Base-by-base conservation (phyloP, 208 protist species). In the Polymyxa betae region DNA sequence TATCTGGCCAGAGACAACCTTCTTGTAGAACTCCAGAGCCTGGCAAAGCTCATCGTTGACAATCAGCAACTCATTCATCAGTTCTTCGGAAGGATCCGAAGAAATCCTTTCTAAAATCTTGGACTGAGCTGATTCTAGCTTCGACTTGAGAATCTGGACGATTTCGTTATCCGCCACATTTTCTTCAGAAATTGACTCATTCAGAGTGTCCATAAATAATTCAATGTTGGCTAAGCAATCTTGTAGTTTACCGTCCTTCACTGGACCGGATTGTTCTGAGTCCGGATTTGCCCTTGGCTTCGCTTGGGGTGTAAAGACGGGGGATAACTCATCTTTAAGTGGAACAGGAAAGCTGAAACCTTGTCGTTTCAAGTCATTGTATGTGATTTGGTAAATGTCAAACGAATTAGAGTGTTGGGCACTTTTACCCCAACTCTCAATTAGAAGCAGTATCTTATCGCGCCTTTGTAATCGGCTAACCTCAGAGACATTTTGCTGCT, bases 11-110 rank as follows among this genome's bases (percentile, higher is more conserved):
- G 72, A 82, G 35, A 12, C 35, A 43, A 82, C 35, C 35, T 43
- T 43, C 35, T 82, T 43, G n/a, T 82, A 35, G n/a, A 82, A 82
- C 16, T 35, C 72, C 72, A 82, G n/a, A 5, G 72, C 72, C n/a
- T 82, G 72, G n/a, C 72, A 82, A n/a, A 82, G 5, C n/a, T 82
- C 72, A 43, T 82, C 72, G 72, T 82, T 82, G n/a, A 82, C 72
- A n/a, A 82, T 82, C n/a, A 82, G n/a, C 72, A 82, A n/a, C n/a
- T 82, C 72, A 5, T 5, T n/a, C 72, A 82, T 82, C 35, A 82
- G n/a, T n/a, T 82, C 72, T 5, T 82, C 72, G 72, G 72, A 82
- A 35, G 72, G 16, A n/a, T 82, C 72, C n/a, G n/a, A 43, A 35
- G 35, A 35, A 82, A 82, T 82, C n/a, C 72, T 35, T 5, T 82